A percentile compares a stretch with the other conserved stretches of the same genome.
phyloP scores from a whole-genome alignment of 371 early-diverging fungal genomes.

The Zopfochytrium polystomum region DNA sequence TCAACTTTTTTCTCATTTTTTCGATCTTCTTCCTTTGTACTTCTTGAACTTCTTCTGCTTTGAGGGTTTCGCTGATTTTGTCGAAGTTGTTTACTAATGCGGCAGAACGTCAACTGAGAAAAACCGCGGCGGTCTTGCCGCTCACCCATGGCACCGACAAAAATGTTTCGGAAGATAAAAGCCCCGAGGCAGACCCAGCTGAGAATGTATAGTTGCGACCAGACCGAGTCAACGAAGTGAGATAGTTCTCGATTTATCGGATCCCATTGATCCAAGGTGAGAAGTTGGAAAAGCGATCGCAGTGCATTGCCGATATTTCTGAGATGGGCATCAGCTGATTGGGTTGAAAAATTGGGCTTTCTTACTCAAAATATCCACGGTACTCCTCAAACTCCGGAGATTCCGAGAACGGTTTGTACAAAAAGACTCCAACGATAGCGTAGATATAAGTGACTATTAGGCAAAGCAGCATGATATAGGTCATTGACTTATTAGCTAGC shows the following conservation, averaged over 20 bases:
- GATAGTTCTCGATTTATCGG: slow-evolving; percentile 26
- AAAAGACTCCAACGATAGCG: slow-evolving; percentile 36
- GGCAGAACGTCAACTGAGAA: neutral
- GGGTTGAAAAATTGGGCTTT: no score
- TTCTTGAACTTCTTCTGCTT: slow-evolving; percentile 25
- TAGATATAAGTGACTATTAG: slow-evolving; percentile 35
- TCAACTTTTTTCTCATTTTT: slow-evolving; percentile 38
- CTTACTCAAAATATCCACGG: no score
- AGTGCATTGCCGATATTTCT: slow-evolving; percentile 34
- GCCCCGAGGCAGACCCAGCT: slow-evolving; percentile 48
- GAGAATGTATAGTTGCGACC: slow-evolving; percentile 33
- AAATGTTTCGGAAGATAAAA: slow-evolving; percentile 48
- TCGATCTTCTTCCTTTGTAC: slow-evolving; percentile 24
- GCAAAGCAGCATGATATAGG: slow-evolving; percentile 38
- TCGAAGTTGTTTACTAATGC: slow-evolving; percentile 44
- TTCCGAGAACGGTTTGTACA: slow-evolving; percentile 19
- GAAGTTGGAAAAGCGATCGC: slow-evolving; percentile 38
- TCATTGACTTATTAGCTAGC: slow-evolving; percentile 34
- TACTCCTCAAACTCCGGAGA: no score
- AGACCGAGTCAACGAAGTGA: slow-evolving; percentile 25
- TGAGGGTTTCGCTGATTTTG: slow-evolving; percentile 31
- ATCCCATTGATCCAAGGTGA: slow-evolving; percentile 49
- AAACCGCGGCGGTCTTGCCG: neutral
- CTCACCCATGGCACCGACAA: slow-evolving; percentile 50
- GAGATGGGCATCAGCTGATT: neutral